Evolutionary conservation across 2,329 filamentous ascomycete species (phyloP), one percentile per base, ranked within the genome.

Genomic region (Phoma sp.): DNA sequence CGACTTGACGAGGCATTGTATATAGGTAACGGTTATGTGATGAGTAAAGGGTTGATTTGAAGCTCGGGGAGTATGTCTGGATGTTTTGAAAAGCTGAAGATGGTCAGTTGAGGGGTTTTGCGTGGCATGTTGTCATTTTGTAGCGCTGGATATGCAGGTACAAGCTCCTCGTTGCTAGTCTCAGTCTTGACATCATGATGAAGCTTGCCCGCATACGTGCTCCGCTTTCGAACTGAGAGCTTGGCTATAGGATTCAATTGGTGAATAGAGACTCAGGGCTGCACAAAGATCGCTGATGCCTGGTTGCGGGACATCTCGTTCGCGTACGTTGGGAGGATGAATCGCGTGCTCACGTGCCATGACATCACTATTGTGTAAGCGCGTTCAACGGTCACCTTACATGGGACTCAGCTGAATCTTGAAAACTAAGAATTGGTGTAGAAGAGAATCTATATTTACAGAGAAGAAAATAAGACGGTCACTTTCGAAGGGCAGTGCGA

Each of bases 1-100:
- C 64, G 25, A 65, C 60, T 60, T 60, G 60, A 48, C 61, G 64
- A 62, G 66, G 64, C 64, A 69, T 68, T 24, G 51, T 64, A 47
- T 44, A 32, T 40, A 6, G 4, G 27, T n/a, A 13, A 43, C 5
- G 4, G 35, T 6, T 43, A 33, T 10, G 25, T 32, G 29, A 15
- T 43, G 10, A 32, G 32, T 25, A 2, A 17, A 12, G 6, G 8
- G 17, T 31, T 31, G 25, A 22, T 19, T 19, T 8, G n/a, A n/a
- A 33, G n/a, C 8, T 22, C 19, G n/a, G 21, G 6, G 17, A 21
- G 21, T 41, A 15, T 6, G 36, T 24, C 5, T 17, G 9, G 36
- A 22, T 15, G 24, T 2, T 24, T 19, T 3, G 10, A 6, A 8
- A 22, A 10, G 17, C 6, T 25, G 10, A 21, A 6, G 13, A 3